Evolutionary conservation across 495 filamentous ascomycete species (phyloP).

Genomic region (Penicillium salamii): DNA sequence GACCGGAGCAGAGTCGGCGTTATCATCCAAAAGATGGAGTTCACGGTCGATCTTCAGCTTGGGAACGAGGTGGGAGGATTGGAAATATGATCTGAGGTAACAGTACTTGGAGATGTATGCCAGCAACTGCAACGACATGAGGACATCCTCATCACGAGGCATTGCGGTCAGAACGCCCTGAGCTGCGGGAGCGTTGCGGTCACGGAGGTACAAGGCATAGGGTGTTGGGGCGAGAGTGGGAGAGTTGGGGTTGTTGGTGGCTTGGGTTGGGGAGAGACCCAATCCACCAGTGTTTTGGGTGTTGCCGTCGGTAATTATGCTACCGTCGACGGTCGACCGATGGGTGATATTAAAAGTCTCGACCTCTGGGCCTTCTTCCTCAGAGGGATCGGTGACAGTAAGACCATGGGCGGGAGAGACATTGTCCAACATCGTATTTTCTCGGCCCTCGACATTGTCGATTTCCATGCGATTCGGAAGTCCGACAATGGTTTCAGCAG

Average conservation of each 20-base stretch:
- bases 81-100: slow-evolving; percentile 91
- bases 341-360: slow-evolving; percentile 98
- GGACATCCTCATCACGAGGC: slow-evolving; percentile 93
- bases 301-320: slow-evolving; percentile 67
- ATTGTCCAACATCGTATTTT: slow-evolving; percentile 68
- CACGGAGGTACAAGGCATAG: slow-evolving; percentile 72
- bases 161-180: slow-evolving; percentile 77
- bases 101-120: slow-evolving; percentile 99
- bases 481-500: slow-evolving; percentile 69
- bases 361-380: slow-evolving; percentile 64
- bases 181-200: slow-evolving; percentile 61
- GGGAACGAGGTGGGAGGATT: slow-evolving; percentile 89
- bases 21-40: slow-evolving; percentile 72
- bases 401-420: slow-evolving; percentile 72
- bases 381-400: slow-evolving; percentile 73
- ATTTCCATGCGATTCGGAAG: slow-evolving; percentile 78
- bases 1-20: slow-evolving; percentile 44
- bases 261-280: slow-evolving; percentile 73
- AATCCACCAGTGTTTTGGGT: slow-evolving; percentile 60
- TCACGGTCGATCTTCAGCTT: slow-evolving; percentile 86
- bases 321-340: slow-evolving; percentile 79
- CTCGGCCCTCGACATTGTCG: slow-evolving; percentile 70
- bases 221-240: slow-evolving; percentile 67
- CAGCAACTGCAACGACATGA: slow-evolving; percentile 96
- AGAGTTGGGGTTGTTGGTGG: slow-evolving; percentile 65